Evolutionary conservation across 202 grass and related monocot species (phyloP).

Genomic region (Zoysia matrella): DNA sequence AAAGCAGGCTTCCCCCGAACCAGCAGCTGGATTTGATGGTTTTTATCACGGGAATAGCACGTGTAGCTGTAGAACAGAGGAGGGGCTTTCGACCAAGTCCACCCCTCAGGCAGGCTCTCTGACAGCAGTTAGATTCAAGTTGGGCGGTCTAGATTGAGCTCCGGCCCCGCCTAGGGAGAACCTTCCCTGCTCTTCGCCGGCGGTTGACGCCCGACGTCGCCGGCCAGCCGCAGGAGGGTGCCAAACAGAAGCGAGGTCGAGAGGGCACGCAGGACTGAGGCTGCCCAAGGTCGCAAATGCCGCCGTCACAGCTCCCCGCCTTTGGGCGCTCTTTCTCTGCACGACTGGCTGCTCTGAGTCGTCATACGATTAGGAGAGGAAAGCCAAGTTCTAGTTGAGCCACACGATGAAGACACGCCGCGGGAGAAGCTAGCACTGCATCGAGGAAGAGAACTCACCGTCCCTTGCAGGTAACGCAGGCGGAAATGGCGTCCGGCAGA

Average conservation of each 20-base stretch:
- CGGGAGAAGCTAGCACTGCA: not conserved
- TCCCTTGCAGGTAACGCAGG: slow-evolving; percentile 9
- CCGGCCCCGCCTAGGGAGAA: not conserved
- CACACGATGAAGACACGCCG: not conserved
- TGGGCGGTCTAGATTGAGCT: not conserved
- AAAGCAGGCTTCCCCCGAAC: slow-evolving; percentile 19
- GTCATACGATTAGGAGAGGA: not conserved
- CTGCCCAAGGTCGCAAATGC: too few relatives aligned
- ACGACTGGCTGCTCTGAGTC: not conserved
- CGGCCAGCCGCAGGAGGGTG: not conserved
- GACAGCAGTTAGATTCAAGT: not conserved
- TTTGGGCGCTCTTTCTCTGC: not conserved
- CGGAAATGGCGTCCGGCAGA: not conserved
- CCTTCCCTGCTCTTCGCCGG: not conserved
- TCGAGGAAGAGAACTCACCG: not conserved
- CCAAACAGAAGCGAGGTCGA: not conserved
- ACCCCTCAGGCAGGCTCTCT: not conserved
- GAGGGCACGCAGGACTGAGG: not conserved
- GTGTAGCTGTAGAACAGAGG: slow-evolving; percentile 3
- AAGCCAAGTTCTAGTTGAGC: too few relatives aligned
- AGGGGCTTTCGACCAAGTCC: not conserved
- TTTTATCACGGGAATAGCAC: not conserved
- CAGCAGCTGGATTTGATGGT: not conserved
- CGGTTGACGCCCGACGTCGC: not conserved
- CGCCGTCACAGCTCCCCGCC: not conserved